These are phyloP conservation scores for Rhodomyrtus tomentosa DNA, from an alignment of 345 rosid genomes.

Conservation along the genomic window DNA sequence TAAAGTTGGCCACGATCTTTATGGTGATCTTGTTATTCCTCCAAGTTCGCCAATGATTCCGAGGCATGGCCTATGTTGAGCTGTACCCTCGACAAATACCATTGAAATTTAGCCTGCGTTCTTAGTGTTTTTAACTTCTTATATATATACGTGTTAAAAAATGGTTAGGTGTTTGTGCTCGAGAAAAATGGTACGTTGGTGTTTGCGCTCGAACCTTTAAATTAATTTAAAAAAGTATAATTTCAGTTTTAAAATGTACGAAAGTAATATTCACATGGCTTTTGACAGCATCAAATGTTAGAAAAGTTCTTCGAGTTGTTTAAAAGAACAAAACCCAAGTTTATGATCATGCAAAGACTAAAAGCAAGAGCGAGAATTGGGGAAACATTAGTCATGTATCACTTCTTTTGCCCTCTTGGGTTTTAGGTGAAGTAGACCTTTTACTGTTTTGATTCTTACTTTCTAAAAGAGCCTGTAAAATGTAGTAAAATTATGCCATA, in stretches of 20 bases:
- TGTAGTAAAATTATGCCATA: not conserved
- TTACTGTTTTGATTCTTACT: not conserved
- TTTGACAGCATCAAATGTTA: not conserved
- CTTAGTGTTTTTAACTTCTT: too few species aligned
- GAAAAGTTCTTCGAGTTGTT: not conserved
- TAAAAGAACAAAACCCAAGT: not conserved
- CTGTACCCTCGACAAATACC: not conserved
- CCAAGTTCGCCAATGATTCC: not conserved
- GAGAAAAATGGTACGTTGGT: too few species aligned
- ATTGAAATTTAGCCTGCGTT: not conserved
- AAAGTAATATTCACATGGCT: not conserved
- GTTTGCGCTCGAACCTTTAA: not conserved
- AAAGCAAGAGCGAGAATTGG: not conserved
- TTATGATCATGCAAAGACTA: not conserved
- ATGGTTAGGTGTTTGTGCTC: not conserved
- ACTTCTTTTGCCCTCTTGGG: not conserved
- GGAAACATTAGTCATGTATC: not conserved
- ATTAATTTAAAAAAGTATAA: not conserved
- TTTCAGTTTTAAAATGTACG: not conserved
- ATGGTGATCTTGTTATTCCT: not conserved
- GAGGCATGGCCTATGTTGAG: not conserved
- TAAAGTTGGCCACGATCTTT: not conserved
- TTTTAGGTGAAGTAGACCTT: not conserved
- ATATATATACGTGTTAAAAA: too few species aligned
- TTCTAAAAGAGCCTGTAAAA: not conserved